These are phyloP conservation scores for Paramecium primaurelia DNA, from an alignment of 73 alveolate species.

Conservation along the genomic window DNA sequence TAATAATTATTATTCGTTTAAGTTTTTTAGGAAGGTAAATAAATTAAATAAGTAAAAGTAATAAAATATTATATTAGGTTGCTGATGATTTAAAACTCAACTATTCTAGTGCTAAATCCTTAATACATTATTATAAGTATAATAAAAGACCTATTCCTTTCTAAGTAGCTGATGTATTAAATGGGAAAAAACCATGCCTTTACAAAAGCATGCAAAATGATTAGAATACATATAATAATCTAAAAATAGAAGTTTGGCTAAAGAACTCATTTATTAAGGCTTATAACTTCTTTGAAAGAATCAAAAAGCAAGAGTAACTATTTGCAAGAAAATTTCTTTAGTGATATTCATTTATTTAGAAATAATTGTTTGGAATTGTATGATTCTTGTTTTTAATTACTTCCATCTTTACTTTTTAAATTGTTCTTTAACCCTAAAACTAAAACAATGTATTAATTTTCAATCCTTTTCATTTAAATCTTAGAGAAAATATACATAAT, in stretches of 20 bases:
- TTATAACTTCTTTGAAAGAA: background rate
- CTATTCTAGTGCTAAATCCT: conserved; percentile 29
- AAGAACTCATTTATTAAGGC: background rate
- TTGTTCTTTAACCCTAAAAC: background rate
- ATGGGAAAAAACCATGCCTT: background rate
- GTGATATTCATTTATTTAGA: background rate
- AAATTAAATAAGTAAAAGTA: background rate
- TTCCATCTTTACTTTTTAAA: background rate
- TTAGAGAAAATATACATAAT: background rate
- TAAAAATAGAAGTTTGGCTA: conserved; percentile 4
- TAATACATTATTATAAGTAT: background rate
- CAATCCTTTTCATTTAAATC: background rate
- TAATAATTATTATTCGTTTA: background rate
- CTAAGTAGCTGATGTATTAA: background rate
- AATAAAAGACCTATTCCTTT: conserved; percentile 29
- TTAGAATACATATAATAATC: background rate
- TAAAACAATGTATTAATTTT: background rate
- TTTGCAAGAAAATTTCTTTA: background rate
- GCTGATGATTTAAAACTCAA: background rate
- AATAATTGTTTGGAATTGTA: background rate
- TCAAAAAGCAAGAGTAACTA: background rate
- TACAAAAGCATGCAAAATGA: background rate
- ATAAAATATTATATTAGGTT: background rate
- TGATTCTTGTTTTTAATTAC: background rate
- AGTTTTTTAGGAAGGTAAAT: conserved; percentile 1